A percentile compares a stretch with the other conserved stretches of the same genome.
Conservation (phyloP, 1,284 basidiomycete species). For the Irpex lacteus region DNA sequence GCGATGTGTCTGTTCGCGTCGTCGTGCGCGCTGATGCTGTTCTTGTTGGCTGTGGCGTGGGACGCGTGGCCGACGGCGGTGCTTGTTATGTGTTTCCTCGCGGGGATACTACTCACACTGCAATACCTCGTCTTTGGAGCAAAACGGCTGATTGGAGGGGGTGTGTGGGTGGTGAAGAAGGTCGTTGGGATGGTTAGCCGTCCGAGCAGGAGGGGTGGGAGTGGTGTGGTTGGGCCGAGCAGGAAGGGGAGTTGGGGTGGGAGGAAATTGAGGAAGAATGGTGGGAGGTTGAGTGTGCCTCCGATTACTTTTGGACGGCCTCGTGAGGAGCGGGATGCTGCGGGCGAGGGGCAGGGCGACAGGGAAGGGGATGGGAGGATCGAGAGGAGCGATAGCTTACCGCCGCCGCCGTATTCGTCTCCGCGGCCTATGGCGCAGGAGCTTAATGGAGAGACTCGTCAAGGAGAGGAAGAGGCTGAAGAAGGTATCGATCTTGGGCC, state of each 20-base stretch:
- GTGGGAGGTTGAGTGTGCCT: background rate
- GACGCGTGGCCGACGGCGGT: slow-evolving; percentile 59
- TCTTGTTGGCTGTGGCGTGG: slow-evolving; percentile 59
- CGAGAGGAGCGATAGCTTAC: background rate
- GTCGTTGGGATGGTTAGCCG: background rate
- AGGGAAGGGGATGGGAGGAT: background rate
- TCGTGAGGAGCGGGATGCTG: no score
- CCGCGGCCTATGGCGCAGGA: background rate
- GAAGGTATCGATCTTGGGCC: background rate
- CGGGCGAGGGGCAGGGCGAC: background rate
- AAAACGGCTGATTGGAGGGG: slow-evolving; percentile 28
- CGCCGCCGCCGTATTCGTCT: background rate
- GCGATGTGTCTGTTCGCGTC: slow-evolving; percentile 11
- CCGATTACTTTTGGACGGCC: background rate
- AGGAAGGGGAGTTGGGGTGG: background rate
- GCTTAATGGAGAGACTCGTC: background rate
- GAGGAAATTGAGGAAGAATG: background rate
- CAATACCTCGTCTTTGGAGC: slow-evolving; percentile 66
- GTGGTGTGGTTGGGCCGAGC: background rate
- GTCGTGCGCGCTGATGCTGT: slow-evolving; percentile 47
- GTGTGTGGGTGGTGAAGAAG: slow-evolving; percentile 15
- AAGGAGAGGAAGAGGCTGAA: background rate
- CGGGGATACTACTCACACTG: slow-evolving; percentile 54
- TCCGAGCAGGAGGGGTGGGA: background rate
- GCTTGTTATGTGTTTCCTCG: slow-evolving; percentile 50